These are phyloP conservation scores for Fusarium xyrophilum DNA, from an alignment of 2,329 filamentous ascomycete species.

Conservation along the genomic window DNA sequence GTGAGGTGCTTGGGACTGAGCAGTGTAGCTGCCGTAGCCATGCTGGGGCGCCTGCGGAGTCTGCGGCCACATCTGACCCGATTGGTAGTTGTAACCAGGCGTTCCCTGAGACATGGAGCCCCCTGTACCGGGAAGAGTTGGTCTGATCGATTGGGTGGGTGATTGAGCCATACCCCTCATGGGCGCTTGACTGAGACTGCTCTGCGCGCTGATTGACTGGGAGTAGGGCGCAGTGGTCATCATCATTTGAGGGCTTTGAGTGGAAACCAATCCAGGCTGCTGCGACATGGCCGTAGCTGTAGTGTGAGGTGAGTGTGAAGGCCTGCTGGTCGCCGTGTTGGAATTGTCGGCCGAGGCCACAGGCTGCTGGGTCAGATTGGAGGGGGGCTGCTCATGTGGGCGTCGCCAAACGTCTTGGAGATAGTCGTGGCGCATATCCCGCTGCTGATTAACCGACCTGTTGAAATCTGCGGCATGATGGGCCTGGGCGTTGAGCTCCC, in stretches of 20 bases:
- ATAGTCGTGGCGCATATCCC: slow-evolving; percentile 79
- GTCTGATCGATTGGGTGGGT: slow-evolving; percentile 67
- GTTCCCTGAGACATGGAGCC: slow-evolving; percentile 59
- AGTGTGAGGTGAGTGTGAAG: slow-evolving; percentile 65
- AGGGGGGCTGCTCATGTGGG: slow-evolving; percentile 77
- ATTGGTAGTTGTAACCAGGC: slow-evolving; percentile 68
- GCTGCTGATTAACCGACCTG: slow-evolving; percentile 80
- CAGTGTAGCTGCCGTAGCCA: slow-evolving; percentile 60
- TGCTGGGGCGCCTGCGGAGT: slow-evolving; percentile 68
- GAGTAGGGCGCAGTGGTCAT: slow-evolving; percentile 72
- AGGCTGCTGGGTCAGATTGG: slow-evolving; percentile 56
- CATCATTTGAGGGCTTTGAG: slow-evolving; percentile 71
- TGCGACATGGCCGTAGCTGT: slow-evolving; percentile 62
- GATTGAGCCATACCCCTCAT: slow-evolving; percentile 70
- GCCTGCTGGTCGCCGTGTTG: slow-evolving; percentile 57
- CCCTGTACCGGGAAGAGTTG: slow-evolving; percentile 64
- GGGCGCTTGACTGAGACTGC: slow-evolving; percentile 73
- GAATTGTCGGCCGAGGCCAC: slow-evolving; percentile 52
- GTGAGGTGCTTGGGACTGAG: slow-evolving; percentile 59
- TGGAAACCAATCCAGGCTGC: slow-evolving; percentile 64
- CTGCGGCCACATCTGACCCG: slow-evolving; percentile 71
- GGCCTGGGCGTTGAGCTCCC: slow-evolving; percentile 85
- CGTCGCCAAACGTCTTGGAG: slow-evolving; percentile 82
- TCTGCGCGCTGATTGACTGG: slow-evolving; percentile 74
- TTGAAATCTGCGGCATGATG: slow-evolving; percentile 91